Conservation (phyloP, 108 stramenopile genomes). For the Fragilariopsis cylindrus region DNA sequence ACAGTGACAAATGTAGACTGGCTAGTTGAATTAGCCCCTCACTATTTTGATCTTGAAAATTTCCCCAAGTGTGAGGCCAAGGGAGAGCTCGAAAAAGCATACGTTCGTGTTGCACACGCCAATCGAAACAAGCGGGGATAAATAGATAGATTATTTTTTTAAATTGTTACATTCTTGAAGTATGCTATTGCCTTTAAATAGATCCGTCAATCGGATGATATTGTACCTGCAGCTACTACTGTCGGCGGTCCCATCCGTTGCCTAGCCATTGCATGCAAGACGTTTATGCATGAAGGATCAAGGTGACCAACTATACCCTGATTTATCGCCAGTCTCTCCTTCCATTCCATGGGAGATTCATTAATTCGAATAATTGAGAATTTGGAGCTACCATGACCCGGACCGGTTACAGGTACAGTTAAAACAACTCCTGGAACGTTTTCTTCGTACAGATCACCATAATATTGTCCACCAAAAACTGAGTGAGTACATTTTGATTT, state of each 20-base stretch:
- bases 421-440: slow-evolving; percentile 49
- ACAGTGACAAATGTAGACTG: slow-evolving; percentile 93
- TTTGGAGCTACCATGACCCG: slow-evolving; percentile 46
- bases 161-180: background rate
- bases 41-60: slow-evolving; percentile 98
- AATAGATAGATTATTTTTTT: background rate
- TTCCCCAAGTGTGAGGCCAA: slow-evolving; percentile 96
- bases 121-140: slow-evolving; percentile 17
- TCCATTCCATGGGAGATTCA: slow-evolving; percentile 73
- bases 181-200: too few species aligned
- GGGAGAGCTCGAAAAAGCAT: slow-evolving; percentile 78
- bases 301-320: slow-evolving; percentile 56
- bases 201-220: slow-evolving; percentile 1
- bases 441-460: slow-evolving; percentile 46
- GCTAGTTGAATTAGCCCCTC: slow-evolving; percentile 96
- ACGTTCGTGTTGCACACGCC: slow-evolving; percentile 59
- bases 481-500: slow-evolving; percentile 40
- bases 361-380: slow-evolving; percentile 67
- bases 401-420: slow-evolving; percentile 63
- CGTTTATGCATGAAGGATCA: slow-evolving; percentile 39
- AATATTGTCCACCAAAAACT: slow-evolving; percentile 63
- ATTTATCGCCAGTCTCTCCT: slow-evolving; percentile 61
- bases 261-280: slow-evolving; percentile 56
- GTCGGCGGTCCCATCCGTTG: slow-evolving; percentile 64
- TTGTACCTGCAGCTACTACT: slow-evolving; percentile 46